Conservation (phyloP, 2,329 filamentous ascomycete genomes). For the Alternaria postmessia region DNA sequence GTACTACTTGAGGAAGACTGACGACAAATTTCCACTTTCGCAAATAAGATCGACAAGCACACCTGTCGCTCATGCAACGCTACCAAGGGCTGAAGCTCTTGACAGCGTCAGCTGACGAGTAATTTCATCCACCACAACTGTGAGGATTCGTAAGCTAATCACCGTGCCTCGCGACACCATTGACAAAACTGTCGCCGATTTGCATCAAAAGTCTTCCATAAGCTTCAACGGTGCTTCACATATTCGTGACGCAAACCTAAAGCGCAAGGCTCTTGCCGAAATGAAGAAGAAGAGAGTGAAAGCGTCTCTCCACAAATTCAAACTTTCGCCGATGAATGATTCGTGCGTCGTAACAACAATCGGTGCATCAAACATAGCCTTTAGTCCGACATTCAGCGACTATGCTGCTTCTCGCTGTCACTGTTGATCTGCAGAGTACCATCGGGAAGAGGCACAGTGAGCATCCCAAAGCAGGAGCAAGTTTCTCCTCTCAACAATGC, state of each 20-base stretch:
- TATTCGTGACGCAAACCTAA: background rate
- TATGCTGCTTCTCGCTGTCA: background rate
- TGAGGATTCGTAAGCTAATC: background rate
- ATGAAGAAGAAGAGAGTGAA: no score
- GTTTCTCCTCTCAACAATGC: background rate
- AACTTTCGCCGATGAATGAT: no score
- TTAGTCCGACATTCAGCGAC: background rate
- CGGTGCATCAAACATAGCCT: background rate
- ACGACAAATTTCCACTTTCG: background rate
- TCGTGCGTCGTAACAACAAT: no score
- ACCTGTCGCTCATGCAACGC: background rate
- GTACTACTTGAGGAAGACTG: background rate
- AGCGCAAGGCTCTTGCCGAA: no score
- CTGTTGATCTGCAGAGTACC: background rate
- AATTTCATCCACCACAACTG: background rate
- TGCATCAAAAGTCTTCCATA: no score
- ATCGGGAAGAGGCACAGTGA: background rate
- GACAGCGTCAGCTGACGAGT: background rate
- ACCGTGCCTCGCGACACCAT: no score
- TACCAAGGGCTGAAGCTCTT: background rate
- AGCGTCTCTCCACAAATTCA: no score
- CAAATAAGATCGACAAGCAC: background rate
- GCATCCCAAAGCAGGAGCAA: background rate
- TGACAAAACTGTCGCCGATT: background rate
- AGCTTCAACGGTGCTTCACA: background rate